Conservation (phyloP, 805 yeast genomes). For the Naumovozyma dairenensis region DNA sequence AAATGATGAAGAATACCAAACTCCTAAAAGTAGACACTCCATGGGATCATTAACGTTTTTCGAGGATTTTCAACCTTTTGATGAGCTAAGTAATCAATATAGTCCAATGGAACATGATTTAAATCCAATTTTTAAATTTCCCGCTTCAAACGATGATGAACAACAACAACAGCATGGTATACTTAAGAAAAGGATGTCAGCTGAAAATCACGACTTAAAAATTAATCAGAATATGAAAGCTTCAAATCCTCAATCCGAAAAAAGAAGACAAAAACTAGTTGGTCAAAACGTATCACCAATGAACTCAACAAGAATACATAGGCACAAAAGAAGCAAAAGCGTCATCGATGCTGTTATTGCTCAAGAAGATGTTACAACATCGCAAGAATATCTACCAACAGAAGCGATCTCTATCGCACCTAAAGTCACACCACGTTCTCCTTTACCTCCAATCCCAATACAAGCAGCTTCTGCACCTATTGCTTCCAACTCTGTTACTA, state of each 20-base stretch:
- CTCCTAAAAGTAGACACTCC: conserved; percentile 7
- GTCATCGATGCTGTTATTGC: conserved; percentile 14
- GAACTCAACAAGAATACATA: conserved; percentile 10
- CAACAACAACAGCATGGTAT: neutral
- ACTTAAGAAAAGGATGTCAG: too few relatives aligned
- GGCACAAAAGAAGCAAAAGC: conserved; percentile 27
- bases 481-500: too few relatives aligned
- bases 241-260: conserved; percentile 10
- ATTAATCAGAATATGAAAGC: too few relatives aligned
- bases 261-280: conserved; percentile 15
- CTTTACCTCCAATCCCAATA: conserved; percentile 15
- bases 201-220: too few relatives aligned
- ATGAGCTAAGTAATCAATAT: neutral
- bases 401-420: conserved; percentile 14
- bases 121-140: conserved; percentile 20
- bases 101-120: conserved; percentile 5
- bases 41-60: conserved; percentile 20
- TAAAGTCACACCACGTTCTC: conserved; percentile 15
- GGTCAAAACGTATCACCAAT: conserved; percentile 7
- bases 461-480: too few relatives aligned
- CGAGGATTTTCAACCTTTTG: conserved; percentile 13
- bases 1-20: conserved; percentile 7
- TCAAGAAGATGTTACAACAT: neutral
- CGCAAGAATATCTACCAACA: neutral
- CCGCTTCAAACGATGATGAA: conserved; percentile 3